Evolutionary conservation across 1,139 yeast genomes (phyloP), one percentile per base, ranked within the genome.

Genomic region (Lodderomyces orthopsilosis): DNA sequence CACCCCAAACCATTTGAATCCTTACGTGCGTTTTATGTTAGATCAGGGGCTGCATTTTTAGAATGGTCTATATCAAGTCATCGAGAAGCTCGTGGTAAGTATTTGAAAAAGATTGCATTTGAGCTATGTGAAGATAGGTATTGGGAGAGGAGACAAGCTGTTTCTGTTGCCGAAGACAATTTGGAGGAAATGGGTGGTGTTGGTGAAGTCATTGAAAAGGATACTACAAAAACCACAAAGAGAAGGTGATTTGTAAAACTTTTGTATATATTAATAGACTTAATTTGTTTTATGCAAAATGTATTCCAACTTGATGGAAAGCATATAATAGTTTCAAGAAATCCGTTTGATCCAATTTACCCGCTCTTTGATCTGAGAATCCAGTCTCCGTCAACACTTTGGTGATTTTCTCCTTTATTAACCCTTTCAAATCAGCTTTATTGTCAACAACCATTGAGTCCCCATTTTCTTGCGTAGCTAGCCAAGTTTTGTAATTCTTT

Each of bases 111-210:
- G 47, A 85, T 87, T 35, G 86, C 97, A 0, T 93, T 93, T 61
- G 97, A 90, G 53, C 66, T 91, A 48, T 85, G 95, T 62, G 96
- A 91, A 65, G 94, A 85, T 51, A 79, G 98, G 68, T 93, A 96
- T 94, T 93, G 98, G 98, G 98, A 93, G 61, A 85, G 98, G 69
- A 83, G 98, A 68, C 98, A 93, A 58, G 94, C 85, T 55, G 83
- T 91, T 19, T 83, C 95, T 58, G 75, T 81, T 34, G 87, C 89
- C 38, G 98, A 93, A 65, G 98, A 91, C 55, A 80, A 81, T 57
- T 68, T 88, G 59, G 98, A 91, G 64, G 96, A 89, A 53, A 59
- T 86, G 62, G 95, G 96, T 42, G 97, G 96, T 45, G 93, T 90
- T 47, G 95, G 88, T 19, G 95, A 88, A 49, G 83, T 91, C 35